phyloP scores from a whole-genome alignment of 331 rosid species.

The Acacia pycnantha region DNA sequence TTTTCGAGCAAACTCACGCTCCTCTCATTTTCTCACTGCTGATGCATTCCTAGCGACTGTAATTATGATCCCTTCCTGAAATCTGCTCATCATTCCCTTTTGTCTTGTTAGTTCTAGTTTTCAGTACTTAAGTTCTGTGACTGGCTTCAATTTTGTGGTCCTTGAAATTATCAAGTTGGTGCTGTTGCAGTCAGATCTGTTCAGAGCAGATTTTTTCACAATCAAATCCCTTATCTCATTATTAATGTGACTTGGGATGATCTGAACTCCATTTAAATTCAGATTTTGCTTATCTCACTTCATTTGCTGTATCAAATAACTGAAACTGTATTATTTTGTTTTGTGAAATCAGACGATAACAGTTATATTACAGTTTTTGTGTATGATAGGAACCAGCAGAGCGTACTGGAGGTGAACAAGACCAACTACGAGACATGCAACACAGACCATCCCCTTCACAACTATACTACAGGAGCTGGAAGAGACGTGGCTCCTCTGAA shows the following conservation, averaged over 20 bases:
- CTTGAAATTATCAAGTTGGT: background rate
- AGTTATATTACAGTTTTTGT: conserved; percentile 62
- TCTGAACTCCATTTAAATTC: background rate
- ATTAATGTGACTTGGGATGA: background rate
- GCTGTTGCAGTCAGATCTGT: conserved; percentile 11
- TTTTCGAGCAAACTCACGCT: conserved; percentile 3
- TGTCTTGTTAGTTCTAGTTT: background rate
- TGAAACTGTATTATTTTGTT: background rate
- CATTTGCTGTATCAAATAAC: background rate
- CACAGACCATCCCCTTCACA: conserved; percentile 66
- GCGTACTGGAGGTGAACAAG: conserved; percentile 84
- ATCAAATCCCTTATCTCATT: background rate
- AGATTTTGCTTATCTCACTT: background rate
- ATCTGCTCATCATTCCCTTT: conserved; percentile 3
- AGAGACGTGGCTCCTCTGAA: conserved; percentile 86
- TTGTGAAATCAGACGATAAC: conserved; percentile 16
- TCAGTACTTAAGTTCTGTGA: background rate
- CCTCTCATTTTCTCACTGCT: conserved; percentile 4
- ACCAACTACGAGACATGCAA: conserved; percentile 71
- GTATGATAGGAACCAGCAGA: conserved; percentile 85
- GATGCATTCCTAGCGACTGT: background rate
- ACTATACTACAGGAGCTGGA: conserved; percentile 87
- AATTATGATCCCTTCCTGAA: background rate
- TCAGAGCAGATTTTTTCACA: background rate
- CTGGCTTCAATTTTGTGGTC: background rate